Evolutionary conservation across 129 eudicot genomes (phyloP), one percentile per base, ranked within the genome.

Genomic region (Flaveria bidentis): DNA sequence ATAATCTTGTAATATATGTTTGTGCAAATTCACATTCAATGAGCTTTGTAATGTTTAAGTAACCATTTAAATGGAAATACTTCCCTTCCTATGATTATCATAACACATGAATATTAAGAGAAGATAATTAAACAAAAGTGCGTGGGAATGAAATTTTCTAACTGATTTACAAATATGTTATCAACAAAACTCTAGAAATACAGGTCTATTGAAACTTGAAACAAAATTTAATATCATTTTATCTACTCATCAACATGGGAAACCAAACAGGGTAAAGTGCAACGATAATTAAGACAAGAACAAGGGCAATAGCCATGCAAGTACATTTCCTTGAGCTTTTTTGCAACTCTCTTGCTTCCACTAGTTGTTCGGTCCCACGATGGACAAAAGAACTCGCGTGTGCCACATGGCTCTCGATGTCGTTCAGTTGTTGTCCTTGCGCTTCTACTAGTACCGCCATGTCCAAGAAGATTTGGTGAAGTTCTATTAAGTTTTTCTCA

Each of bases 361-460:
- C 87, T 5, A 94, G 83, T 52, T 91, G 88, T 22, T 82, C 97
- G 4, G 97, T 86, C 49, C 96, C 97, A 60, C 96, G 80, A 77
- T 89, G 87, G 5, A 94, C 97, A 26, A 94, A 94, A 42, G 98
- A 94, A 76, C 96, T 88, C n/a, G 98, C 96, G 15, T 84, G 96
- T 0, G 87, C 96, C 66, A 91, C 93, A 44, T 94, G 85, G 77
- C 91, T 87, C 80, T 91, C 96, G 13, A 91, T 94, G 73, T 91
- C 90, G n/a, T 94, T 94, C 15, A 91, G 22, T 47, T 88, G 98
- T 61, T 91, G 97, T 58, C 97, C 98, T 66, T 88, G 98, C 4
- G 97, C 91, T 78, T 94, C 98, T 20, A 94, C 98, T 20, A 94
- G 62, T 11, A 90, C 98, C 4, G 96, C 98, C 98, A 92, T 92